phyloP scores from a whole-genome alignment of 2,329 filamentous ascomycete genomes.

The Alternaria burnsii region DNA sequence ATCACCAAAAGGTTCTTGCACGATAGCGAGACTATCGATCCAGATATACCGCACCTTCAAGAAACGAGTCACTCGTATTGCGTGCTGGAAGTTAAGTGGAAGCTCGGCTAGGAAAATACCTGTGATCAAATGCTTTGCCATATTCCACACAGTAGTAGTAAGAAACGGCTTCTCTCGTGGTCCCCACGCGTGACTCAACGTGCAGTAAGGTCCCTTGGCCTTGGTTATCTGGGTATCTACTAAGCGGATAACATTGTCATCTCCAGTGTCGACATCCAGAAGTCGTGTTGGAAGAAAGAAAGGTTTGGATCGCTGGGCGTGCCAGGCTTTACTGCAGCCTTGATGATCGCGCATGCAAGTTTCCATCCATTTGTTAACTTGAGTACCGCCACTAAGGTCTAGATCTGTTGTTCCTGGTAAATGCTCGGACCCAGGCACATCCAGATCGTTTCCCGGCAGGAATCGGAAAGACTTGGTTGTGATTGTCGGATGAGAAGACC shows the following conservation, averaged over 20 bases:
- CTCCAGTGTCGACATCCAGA: slow-evolving; percentile 3
- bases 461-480: not conserved
- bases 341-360: slow-evolving; percentile 4
- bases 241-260: slow-evolving; percentile 1
- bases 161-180: not conserved
- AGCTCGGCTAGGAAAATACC: not conserved
- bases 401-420: not conserved
- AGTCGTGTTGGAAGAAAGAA: slow-evolving; percentile 7
- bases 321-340: not conserved
- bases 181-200: slow-evolving; percentile 37
- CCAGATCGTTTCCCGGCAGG: not conserved
- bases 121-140: not conserved
- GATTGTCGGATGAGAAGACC: not conserved
- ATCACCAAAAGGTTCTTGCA: slow-evolving; percentile 21
- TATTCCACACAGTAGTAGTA: not conserved
- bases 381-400: not conserved
- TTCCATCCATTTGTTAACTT: not conserved
- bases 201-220: slow-evolving; percentile 25
- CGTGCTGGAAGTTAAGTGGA: not conserved
- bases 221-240: slow-evolving; percentile 14
- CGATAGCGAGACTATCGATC: slow-evolving; percentile 29
- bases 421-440: not conserved
- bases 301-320: not conserved
- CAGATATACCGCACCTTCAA: slow-evolving; percentile 33
- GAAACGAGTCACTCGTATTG: slow-evolving; percentile 20